Conservation (phyloP, 352 stramenopile species). For the Thraustotheca clavata region DNA sequence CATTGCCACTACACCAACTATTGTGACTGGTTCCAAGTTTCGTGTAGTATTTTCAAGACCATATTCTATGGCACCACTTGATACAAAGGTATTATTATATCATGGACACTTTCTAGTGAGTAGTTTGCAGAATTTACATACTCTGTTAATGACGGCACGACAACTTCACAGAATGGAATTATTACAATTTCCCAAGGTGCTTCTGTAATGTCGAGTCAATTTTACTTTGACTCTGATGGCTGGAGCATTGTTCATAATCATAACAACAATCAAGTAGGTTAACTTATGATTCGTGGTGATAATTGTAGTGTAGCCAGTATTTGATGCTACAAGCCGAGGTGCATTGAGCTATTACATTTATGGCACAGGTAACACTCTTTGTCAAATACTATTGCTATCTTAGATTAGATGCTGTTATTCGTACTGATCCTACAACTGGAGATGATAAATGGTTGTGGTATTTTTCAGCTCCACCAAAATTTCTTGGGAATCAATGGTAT, state of each 20-base stretch:
- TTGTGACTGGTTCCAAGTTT: slow-evolving; percentile 79
- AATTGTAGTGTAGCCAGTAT: slow-evolving; percentile 22
- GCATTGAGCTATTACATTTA: slow-evolving; percentile 88
- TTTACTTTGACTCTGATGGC: slow-evolving; percentile 62
- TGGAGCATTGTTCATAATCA: slow-evolving; percentile 75
- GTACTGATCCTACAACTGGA: slow-evolving; percentile 44
- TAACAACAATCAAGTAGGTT: slow-evolving; percentile 8
- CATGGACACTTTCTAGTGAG: neutral
- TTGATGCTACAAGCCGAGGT: slow-evolving; percentile 50
- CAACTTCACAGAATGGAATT: slow-evolving; percentile 57
- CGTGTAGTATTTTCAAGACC: slow-evolving; percentile 76
- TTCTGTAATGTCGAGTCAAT: slow-evolving; percentile 74
- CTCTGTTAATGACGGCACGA: slow-evolving; percentile 61
- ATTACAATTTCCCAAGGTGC: slow-evolving; percentile 65
- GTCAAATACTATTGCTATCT: neutral
- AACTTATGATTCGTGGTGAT: neutral
- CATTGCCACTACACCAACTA: slow-evolving; percentile 44
- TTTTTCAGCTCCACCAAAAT: slow-evolving; percentile 76
- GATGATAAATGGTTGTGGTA: slow-evolving; percentile 81
- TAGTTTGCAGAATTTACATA: slow-evolving; percentile 84
- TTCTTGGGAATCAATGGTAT: slow-evolving; percentile 81
- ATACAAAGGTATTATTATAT: slow-evolving; percentile 38
- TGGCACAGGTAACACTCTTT: slow-evolving; percentile 25
- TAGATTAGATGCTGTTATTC: slow-evolving; percentile 41
- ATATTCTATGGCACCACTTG: slow-evolving; percentile 43